Percentiles rank a stretch among this genome's conserved stretches.
These are phyloP conservation scores for Rhodotorula mucilaginosa DNA, from an alignment of 1,284 basidiomycete genomes.

Conservation along the genomic window DNA sequence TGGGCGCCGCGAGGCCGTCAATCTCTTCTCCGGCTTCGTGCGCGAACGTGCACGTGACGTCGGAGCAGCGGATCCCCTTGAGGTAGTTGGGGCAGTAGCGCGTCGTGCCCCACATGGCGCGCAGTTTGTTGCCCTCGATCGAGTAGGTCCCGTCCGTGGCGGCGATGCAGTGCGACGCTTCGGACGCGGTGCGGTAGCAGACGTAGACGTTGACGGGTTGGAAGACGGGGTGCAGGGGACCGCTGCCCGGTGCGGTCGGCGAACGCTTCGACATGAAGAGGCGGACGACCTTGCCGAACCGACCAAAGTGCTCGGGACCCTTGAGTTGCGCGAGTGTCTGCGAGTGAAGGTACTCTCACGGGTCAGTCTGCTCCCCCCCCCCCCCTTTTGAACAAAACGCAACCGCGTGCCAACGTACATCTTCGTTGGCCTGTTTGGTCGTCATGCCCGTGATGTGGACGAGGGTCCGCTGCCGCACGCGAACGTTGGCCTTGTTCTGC, in stretches of 20 bases:
- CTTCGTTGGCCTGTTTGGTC: slow-evolving; percentile 90
- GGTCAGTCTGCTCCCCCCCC: background rate
- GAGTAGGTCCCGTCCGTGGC: slow-evolving; percentile 89
- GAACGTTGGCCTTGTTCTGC: slow-evolving; percentile 85
- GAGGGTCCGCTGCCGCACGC: slow-evolving; percentile 93
- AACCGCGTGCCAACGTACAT: slow-evolving; percentile 59
- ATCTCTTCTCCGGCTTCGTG: slow-evolving; percentile 99
- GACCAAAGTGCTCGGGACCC: slow-evolving; percentile 95
- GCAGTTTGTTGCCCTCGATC: slow-evolving; percentile 71
- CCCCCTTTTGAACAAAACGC: background rate
- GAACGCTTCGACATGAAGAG: slow-evolving; percentile 90
- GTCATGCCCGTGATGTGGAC: slow-evolving; percentile 92
- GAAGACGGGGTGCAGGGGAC: slow-evolving; percentile 49
- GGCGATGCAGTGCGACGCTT: slow-evolving; percentile 87
- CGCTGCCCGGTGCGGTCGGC: slow-evolving; percentile 49
- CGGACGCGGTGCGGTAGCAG: slow-evolving; percentile 90
- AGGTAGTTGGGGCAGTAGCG: slow-evolving; percentile 98
- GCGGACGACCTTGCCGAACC: slow-evolving; percentile 97
- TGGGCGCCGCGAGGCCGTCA: slow-evolving; percentile 59
- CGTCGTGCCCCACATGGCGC: slow-evolving; percentile 93
- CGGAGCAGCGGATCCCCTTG: slow-evolving; percentile 78
- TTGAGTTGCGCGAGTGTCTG: slow-evolving; percentile 91
- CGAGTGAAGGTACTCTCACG: background rate
- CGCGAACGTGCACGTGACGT: slow-evolving; percentile 85
- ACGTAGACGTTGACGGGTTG: slow-evolving; percentile 92